A percentile compares a stretch with the other conserved stretches of the same genome.
Evolutionary conservation across 495 filamentous ascomycete genomes (phyloP).

Genomic region (Letharia columbiana): DNA sequence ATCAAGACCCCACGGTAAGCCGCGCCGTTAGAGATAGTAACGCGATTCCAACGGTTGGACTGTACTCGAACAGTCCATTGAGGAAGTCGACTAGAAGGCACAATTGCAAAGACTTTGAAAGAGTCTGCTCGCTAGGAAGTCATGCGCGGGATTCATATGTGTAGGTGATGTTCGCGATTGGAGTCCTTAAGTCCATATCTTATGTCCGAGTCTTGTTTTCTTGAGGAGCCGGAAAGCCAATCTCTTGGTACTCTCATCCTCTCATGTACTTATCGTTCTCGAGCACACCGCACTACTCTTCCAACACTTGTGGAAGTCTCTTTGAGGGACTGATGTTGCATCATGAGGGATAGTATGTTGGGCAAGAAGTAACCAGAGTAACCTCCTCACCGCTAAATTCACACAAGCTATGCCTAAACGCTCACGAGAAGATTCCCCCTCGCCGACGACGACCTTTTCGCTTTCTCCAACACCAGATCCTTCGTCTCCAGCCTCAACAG

Average conservation of each 20-base stretch:
- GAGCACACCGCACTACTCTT: too few relatives aligned
- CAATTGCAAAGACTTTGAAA: not conserved
- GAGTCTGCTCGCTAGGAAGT: not conserved
- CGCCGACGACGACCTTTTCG: conserved; percentile 23
- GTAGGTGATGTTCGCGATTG: not conserved
- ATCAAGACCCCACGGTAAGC: conserved; percentile 45
- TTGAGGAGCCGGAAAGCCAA: not conserved
- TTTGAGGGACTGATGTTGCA: not conserved
- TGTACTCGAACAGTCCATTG: conserved; percentile 35
- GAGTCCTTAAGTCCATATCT: not conserved
- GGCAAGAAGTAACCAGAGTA: conserved; percentile 4
- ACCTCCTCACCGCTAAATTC: conserved; percentile 4
- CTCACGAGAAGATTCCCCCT: conserved; percentile 43
- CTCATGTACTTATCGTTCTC: not conserved
- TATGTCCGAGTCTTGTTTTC: not conserved
- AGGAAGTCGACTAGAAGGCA: not conserved
- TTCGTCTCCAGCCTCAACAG: conserved; percentile 25
- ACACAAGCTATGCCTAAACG: conserved; percentile 48
- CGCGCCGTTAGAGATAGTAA: conserved; percentile 48
- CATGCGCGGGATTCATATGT: not conserved
- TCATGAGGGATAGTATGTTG: not conserved
- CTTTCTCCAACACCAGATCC: conserved; percentile 23
- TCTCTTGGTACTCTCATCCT: not conserved
- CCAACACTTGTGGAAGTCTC: too few relatives aligned
- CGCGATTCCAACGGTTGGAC: conserved; percentile 30